A percentile compares a stretch with the other conserved stretches of the same genome.
Evolutionary conservation across 768 basidiomycete species (phyloP).

Genomic region (Kwoniella sp.): DNA sequence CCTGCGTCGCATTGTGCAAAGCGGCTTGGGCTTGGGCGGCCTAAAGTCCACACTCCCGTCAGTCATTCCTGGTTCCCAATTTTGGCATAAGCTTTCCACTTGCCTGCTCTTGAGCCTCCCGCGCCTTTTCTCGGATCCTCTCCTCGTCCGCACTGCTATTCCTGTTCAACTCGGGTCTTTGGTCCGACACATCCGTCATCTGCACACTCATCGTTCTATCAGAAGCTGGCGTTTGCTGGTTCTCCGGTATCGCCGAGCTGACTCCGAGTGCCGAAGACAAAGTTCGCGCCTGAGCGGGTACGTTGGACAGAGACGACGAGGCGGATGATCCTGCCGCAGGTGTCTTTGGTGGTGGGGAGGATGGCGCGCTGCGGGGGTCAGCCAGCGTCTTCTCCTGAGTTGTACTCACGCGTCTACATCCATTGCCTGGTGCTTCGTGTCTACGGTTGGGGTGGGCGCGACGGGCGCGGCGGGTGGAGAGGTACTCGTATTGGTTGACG

Average conservation of each 20-base stretch:
- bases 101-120: slow-evolving; percentile 54
- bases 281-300: slow-evolving; percentile 30
- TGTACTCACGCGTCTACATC: slow-evolving; percentile 35
- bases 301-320: slow-evolving; percentile 34
- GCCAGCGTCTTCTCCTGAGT: too few species aligned
- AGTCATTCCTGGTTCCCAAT: neutral
- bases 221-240: neutral
- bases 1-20: slow-evolving; percentile 52
- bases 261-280: slow-evolving; percentile 37
- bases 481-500: neutral
- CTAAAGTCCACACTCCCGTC: slow-evolving; percentile 26
- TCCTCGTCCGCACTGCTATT: slow-evolving; percentile 45
- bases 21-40: slow-evolving; percentile 52
- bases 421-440: slow-evolving; percentile 26
- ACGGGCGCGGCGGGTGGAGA: slow-evolving; percentile 6
- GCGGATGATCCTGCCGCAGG: slow-evolving; percentile 38
- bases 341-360: slow-evolving; percentile 8
- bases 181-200: slow-evolving; percentile 46
- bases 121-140: slow-evolving; percentile 52
- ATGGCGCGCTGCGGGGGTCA: slow-evolving; percentile 6
- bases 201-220: slow-evolving; percentile 47
- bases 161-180: slow-evolving; percentile 16
- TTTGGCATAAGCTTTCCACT: slow-evolving; percentile 4
- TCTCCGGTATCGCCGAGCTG: slow-evolving; percentile 16
- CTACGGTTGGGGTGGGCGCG: slow-evolving; percentile 2